Base-by-base conservation (phyloP, 1,139 yeast genomes). In the Candida labiduridarum region DNA sequence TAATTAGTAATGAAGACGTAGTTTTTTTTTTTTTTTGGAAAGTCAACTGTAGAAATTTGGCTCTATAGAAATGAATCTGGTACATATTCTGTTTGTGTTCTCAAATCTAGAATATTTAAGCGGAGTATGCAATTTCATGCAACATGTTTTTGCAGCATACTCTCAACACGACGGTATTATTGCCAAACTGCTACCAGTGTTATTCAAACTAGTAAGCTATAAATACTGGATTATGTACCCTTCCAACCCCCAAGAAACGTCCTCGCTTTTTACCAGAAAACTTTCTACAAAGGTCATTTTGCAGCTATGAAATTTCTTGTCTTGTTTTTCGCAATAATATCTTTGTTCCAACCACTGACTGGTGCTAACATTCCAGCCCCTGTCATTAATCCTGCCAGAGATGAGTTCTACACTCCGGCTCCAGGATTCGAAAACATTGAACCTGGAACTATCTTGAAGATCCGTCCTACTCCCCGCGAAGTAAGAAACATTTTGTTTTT, bases 371-470 rank as follows among this genome's bases (percentile, higher is more conserved):
- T 38, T n/a, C 41, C 30, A 19, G 31, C 41, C 12, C 41, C 41
- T 5, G 8, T 22, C 22, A 11, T 29, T 4, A 14, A 38, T 5
- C 49, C 52, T 3, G 54, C 35, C 6, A 31, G 62, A 12, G 76
- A 71, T 55, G 57, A 61, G 1, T 71, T 70, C 53, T 70, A 71
- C 47, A 35, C 41, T 6, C 60, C 72, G 0, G 69, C 72, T 2
- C 49, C 47, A 5, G 66, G 66, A 0, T 67, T 46, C 47, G 72
- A 69, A 51, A 40, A 52, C 25, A 54, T 56, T 7, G 51, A 56
- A 16, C 54, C 58, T 0, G 76, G 76, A 10, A 56, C 65, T 4
- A 62, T 71, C 4, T 59, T 71, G 48, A 62, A 58, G 44, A 45
- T 50, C 36, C 60, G 76, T 51, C 50, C 56, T 35, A 53, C 67